Evolutionary conservation across 1,139 yeast genomes (phyloP).

Genomic region (Protomyces gravidus): DNA sequence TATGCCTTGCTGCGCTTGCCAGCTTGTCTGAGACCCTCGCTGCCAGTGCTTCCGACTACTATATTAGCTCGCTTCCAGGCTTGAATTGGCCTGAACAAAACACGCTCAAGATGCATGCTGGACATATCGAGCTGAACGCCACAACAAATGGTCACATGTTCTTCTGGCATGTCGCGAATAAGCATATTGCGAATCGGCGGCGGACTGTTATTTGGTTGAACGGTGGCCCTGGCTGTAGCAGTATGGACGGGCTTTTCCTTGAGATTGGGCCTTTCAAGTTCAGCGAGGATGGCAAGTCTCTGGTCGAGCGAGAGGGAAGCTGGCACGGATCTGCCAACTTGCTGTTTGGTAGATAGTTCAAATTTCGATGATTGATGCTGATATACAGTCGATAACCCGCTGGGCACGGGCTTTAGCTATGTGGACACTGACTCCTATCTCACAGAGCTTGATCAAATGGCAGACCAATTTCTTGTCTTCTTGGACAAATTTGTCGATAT

Average conservation of each 20-base stretch:
- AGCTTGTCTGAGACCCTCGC: constrained; percentile 9
- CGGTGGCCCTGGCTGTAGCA: constrained; percentile 88
- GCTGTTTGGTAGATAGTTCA: constrained; percentile 46
- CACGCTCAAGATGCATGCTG: constrained; percentile 45
- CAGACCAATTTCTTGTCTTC: constrained; percentile 60
- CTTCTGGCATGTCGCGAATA: constrained; percentile 58
- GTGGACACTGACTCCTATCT: constrained; percentile 51
- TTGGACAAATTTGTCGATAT: constrained; percentile 60
- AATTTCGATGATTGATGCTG: not conserved
- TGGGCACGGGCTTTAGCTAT: constrained; percentile 85
- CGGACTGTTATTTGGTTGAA: constrained; percentile 68
- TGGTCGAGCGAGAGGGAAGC: constrained; percentile 60
- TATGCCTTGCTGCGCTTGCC: not conserved
- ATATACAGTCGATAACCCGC: constrained; percentile 73
- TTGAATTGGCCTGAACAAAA: constrained; percentile 34
- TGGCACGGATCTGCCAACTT: constrained; percentile 81
- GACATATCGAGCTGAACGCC: constrained; percentile 55
- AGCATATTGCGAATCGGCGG: constrained; percentile 38
- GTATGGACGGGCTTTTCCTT: constrained; percentile 94
- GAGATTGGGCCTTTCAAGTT: constrained; percentile 88
- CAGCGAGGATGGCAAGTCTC: constrained; percentile 42
- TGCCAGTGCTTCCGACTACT: constrained; percentile 40
- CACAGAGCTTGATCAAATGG: constrained; percentile 52
- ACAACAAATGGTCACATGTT: constrained; percentile 61
- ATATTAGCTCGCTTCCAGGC: constrained; percentile 42